These are phyloP conservation scores for Mucor lusitanicus DNA, from an alignment of 371 early-diverging fungal species.

Conservation along the genomic window DNA sequence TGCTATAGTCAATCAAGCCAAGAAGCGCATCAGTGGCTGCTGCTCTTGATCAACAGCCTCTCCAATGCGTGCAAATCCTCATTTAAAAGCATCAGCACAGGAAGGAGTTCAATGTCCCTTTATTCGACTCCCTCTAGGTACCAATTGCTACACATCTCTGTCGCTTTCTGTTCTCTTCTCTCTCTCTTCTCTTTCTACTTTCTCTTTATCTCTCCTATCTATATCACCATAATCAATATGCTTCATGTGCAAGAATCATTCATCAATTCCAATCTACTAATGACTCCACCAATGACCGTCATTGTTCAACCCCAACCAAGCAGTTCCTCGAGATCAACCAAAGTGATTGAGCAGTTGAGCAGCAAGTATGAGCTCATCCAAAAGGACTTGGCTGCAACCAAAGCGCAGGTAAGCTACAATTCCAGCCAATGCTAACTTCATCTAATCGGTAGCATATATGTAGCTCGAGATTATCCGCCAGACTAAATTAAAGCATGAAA, in stretches of 20 bases:
- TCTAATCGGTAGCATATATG: background rate
- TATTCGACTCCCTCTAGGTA: background rate
- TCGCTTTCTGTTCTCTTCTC: background rate
- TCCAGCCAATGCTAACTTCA: background rate
- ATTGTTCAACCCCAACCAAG: conserved; percentile 38
- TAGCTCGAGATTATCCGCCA: conserved; percentile 35
- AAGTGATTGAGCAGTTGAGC: conserved; percentile 43
- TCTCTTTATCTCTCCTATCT: conserved; percentile 1
- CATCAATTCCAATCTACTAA: conserved; percentile 20
- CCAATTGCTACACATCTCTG: background rate
- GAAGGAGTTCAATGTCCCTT: conserved; percentile 1
- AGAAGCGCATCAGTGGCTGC: no score
- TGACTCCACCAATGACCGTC: conserved; percentile 20
- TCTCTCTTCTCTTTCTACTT: conserved; percentile 3
- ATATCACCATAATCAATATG: background rate
- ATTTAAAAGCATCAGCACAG: no score
- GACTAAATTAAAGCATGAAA: conserved; percentile 35
- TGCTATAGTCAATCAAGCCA: no score
- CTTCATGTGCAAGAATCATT: conserved; percentile 35
- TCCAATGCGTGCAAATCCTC: no score
- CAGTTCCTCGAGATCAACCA: conserved; percentile 35
- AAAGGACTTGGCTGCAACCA: conserved; percentile 30
- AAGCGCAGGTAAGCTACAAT: conserved; percentile 31
- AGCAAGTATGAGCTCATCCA: conserved; percentile 29
- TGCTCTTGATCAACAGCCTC: no score